These are phyloP conservation scores for Pyronema omphalodes DNA, from an alignment of 495 filamentous ascomycete species.

Conservation along the genomic window DNA sequence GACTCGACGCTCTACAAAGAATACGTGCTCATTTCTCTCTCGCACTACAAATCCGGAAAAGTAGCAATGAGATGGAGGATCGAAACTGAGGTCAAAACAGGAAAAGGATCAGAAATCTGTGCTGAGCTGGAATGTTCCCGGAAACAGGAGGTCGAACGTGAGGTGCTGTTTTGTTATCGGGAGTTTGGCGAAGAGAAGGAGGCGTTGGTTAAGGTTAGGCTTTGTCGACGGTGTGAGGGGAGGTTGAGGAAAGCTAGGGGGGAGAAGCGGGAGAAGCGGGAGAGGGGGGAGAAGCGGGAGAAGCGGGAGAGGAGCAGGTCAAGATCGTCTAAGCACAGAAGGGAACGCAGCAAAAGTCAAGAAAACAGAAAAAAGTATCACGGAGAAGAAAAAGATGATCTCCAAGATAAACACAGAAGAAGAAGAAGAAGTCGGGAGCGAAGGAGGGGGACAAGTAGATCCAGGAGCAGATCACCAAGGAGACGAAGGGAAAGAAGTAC, in stretches of 20 bases:
- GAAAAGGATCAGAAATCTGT: slow-evolving; percentile 21
- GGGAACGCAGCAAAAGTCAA: slow-evolving; percentile 1
- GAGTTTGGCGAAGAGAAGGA: slow-evolving; percentile 17
- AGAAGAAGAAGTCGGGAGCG: too few species aligned
- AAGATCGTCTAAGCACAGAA: not conserved
- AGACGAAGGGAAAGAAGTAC: too few species aligned
- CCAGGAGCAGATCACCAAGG: too few species aligned
- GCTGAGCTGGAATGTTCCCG: slow-evolving; percentile 14
- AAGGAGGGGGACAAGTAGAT: too few species aligned
- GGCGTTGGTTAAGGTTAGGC: slow-evolving; percentile 22
- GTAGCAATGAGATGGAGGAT: slow-evolving; percentile 25
- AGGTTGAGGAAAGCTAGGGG: slow-evolving; percentile 17
- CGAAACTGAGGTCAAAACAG: slow-evolving; percentile 20
- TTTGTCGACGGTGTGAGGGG: slow-evolving; percentile 16
- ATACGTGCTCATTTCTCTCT: slow-evolving; percentile 21
- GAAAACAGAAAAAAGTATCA: too few species aligned
- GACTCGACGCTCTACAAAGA: slow-evolving; percentile 24
- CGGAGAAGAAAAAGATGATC: too few species aligned
- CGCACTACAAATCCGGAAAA: slow-evolving; percentile 15
- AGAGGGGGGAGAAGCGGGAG: slow-evolving; percentile 1
- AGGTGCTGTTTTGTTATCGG: slow-evolving; percentile 16
- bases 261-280: slow-evolving; percentile 1
- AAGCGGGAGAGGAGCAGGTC: not conserved
- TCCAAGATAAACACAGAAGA: too few species aligned
- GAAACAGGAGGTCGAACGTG: not conserved